Base-by-base conservation (phyloP, 2,329 filamentous ascomycete species). In the Sporothrix globosa region DNA sequence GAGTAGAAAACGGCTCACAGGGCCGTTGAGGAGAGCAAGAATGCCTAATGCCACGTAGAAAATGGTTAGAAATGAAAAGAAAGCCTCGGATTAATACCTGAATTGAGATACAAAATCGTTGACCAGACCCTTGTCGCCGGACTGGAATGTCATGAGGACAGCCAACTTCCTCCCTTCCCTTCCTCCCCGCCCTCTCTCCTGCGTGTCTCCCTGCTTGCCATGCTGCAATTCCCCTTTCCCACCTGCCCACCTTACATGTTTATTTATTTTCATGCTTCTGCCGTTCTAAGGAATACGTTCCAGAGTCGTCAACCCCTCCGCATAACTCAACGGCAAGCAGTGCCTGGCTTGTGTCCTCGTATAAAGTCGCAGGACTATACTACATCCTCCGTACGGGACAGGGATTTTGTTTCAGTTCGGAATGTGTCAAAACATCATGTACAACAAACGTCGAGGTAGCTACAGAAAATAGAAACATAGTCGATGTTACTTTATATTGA, bases 311-410 rank as follows among this genome's bases (percentile, higher is more conserved):
- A 19, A 63, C 58, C 46, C 41, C 58, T 46, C 58, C 21, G n/a
- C 58, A 21, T 27, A 63, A 46, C 39, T 63, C 21, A 21, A 60
- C 56, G 19, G 56, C 11, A 44, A 9, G 11, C 41, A 44, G 14
- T 44, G 41, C 34, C 30, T 61, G 56, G 56, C 34, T 61, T 24
- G 56, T 61, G n/a, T 34, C 56, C 11, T 61, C 34, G 56, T 61
- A 41, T 60, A 44, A 34, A 11, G 56, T 60, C n/a, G 10, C 10
- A 44, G 34, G 14, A 10, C 21, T 10, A 41, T 24, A 21, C 10
- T 0, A 24, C 50, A 13, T 27, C n/a, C 21, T 4, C n/a, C 19
- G n/a, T 50, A 50, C 17, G 9, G 9, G 3, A 39, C 30, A 39
- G 13, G 17, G 14, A 13, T 14, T 14, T 27, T 56, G 3, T 54